Evolutionary conservation across 305 asterid species (phyloP), one percentile per base, ranked within the genome.

Genomic region (Striga hermonthica): DNA sequence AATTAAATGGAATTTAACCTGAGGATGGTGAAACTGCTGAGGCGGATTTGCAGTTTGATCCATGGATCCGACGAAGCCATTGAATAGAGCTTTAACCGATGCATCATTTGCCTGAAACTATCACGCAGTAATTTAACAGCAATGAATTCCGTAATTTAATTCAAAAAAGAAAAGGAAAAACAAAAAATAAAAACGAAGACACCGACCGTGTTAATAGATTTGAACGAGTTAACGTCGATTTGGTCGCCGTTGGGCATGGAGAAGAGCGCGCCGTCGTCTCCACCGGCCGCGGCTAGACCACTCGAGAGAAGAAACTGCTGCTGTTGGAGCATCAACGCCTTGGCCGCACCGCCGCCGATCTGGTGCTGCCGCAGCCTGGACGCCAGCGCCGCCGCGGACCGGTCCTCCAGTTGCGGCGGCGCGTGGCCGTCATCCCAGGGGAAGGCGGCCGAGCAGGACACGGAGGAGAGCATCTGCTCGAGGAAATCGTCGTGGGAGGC

Each of bases 51-150:
- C 76, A 62, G 81, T 67, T 78, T 87, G 95, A 78, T 86, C 89
- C 1, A 83, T 73, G 38, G 96, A 86, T 84, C 87, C 98, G 67
- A 82, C 63, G 82, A 88, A 91, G 74, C 80, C 92, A 70, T 81
- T 82, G 83, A 78, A 83, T 1, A 88, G 78, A 70, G 85, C 90
- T 79, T 88, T 87, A 71, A 84, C 76, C 7, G 92, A 73, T 49
- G 75, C 84, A 69, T 85, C 95, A 73, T 82, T 82, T 41, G 74
- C 82, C 98, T 73, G 85, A 16, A 77, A 65, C 75, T 16, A 35
- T 69, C 53, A 13, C 60, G 34, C 45, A 64, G 70, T 12, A 49
- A 57, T 50, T 11, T 47, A 13, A 5, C 6, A 4, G 41, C 45
- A 73, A 39, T 48, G 2, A 22, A 22, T 36, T 37, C 4, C 3